Conservation (phyloP, 106 monocot genomes). For the Iris macrosiphon region DNA sequence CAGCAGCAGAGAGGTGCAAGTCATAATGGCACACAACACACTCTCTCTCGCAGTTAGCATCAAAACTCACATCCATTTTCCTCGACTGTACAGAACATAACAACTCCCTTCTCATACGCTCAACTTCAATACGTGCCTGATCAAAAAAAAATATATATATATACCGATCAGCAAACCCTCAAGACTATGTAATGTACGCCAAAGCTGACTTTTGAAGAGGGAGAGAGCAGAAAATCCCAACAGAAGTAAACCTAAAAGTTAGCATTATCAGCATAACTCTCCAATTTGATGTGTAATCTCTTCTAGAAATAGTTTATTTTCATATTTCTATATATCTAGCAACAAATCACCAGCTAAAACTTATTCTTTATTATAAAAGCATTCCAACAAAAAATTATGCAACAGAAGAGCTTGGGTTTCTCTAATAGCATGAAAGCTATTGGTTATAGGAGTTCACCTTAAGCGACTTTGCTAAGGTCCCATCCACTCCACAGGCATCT, state of each 20-base stretch:
- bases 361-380: too few relatives aligned
- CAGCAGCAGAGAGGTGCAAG: conserved; percentile 75
- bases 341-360: too few relatives aligned
- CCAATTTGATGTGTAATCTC: too few relatives aligned
- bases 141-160: conserved; percentile 3
- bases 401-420: too few relatives aligned
- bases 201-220: too few relatives aligned
- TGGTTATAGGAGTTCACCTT: conserved; percentile 43
- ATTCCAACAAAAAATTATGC: too few relatives aligned
- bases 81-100: conserved; percentile 41
- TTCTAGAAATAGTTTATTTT: too few relatives aligned
- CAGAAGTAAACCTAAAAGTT: too few relatives aligned
- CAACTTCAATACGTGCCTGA: conserved; percentile 59
- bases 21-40: conserved; percentile 84
- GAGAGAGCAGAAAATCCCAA: not conserved
- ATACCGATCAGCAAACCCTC: not conserved
- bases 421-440: too few relatives aligned
- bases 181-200: not conserved
- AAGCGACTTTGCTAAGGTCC: conserved; percentile 46
- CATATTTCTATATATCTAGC: too few relatives aligned
- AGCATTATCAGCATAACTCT: too few relatives aligned
- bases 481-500: conserved; percentile 37
- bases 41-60: conserved; percentile 60
- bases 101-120: conserved; percentile 40
- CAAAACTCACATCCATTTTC: conserved; percentile 75